Percentiles rank a stretch among this genome's conserved stretches.
phyloP scores from a whole-genome alignment of 352 stramenopile genomes.

The Pythium folliculosum region DNA sequence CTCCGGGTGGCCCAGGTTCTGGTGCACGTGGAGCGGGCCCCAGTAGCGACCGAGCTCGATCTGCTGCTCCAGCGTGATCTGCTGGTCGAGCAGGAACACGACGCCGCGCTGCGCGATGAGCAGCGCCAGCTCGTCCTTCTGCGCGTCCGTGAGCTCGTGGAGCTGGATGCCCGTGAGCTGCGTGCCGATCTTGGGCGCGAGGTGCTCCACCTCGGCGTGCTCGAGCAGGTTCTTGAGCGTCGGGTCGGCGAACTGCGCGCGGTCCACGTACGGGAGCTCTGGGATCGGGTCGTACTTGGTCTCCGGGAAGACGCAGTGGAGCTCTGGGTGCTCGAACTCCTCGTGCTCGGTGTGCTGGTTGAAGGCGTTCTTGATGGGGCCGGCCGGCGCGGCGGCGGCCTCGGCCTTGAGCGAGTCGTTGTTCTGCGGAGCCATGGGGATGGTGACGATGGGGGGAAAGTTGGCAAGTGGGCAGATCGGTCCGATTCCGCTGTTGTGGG shows the following conservation, averaged over 20 bases:
- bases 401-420: not conserved
- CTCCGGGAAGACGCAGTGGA: constrained; percentile 30
- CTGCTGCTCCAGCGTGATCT: constrained; percentile 32
- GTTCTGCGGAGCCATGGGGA: constrained; percentile 13
- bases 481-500: not conserved
- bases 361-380: constrained; percentile 26
- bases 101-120: constrained; percentile 19
- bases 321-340: constrained; percentile 27
- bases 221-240: constrained; percentile 36
- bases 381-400: not conserved
- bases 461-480: not conserved
- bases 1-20: constrained; percentile 32
- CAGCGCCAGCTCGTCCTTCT: constrained; percentile 26
- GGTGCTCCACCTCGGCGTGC: constrained; percentile 20
- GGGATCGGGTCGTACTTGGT: constrained; percentile 32
- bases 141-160: constrained; percentile 31
- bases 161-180: constrained; percentile 32
- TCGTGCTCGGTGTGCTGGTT: constrained; percentile 16
- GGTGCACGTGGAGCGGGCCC: constrained; percentile 33
- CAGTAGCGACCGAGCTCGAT: constrained; percentile 32
- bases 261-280: constrained; percentile 30
- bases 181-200: constrained; percentile 29
- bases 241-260: constrained; percentile 31
- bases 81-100: constrained; percentile 17
- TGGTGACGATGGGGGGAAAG: constrained; percentile 3